Conservation (phyloP, 768 basidiomycete species). For the Inosperma sp. region DNA sequence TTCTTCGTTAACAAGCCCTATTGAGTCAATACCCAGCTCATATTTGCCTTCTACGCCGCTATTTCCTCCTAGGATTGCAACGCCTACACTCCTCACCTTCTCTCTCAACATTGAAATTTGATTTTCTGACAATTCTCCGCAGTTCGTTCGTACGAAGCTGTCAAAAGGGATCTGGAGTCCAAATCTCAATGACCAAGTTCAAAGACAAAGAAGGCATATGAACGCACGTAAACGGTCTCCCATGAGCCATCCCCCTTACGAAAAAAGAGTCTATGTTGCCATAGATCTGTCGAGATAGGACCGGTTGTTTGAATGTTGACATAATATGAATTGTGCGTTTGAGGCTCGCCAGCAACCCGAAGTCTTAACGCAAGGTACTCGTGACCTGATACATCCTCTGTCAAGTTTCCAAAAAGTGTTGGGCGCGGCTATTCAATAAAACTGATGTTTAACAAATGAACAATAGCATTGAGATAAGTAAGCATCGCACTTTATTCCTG, state of each 20-base stretch:
- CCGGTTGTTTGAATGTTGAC: constrained; percentile 92
- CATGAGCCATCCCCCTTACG: constrained; percentile 58
- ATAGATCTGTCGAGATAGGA: constrained; percentile 76
- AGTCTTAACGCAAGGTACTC: constrained; percentile 77
- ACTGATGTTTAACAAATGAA: background rate
- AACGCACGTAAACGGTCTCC: constrained; percentile 77
- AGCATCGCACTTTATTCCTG: constrained; percentile 60
- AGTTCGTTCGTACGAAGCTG: constrained; percentile 69
- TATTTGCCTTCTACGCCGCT: constrained; percentile 69
- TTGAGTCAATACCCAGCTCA: constrained; percentile 78
- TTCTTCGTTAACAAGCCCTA: constrained; percentile 77
- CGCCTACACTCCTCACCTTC: constrained; percentile 74
- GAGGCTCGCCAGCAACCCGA: constrained; percentile 70
- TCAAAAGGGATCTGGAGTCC: constrained; percentile 69
- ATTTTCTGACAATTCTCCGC: constrained; percentile 61
- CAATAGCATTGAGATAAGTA: background rate
- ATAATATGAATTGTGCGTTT: constrained; percentile 81
- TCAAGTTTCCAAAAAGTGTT: constrained; percentile 82
- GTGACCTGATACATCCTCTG: constrained; percentile 80
- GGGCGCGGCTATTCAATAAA: constrained; percentile 49
- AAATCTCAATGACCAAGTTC: background rate
- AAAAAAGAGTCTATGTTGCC: constrained; percentile 91
- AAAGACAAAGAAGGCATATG: background rate
- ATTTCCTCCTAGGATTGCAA: constrained; percentile 84
- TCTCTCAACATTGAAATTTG: constrained; percentile 76